Evolutionary conservation across 257 asterid species (phyloP).

Genomic region (Solanum sejunctum): DNA sequence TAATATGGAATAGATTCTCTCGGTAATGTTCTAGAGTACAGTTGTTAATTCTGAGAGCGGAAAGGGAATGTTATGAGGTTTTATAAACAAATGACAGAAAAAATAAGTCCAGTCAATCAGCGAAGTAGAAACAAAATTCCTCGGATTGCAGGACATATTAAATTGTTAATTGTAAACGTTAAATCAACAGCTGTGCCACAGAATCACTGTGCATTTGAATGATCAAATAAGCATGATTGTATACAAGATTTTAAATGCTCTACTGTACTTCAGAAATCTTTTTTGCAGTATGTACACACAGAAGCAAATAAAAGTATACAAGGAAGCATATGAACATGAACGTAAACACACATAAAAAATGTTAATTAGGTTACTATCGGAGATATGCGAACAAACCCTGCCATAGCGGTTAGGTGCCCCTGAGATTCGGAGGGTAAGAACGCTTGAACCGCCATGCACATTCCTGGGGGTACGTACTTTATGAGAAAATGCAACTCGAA

Average conservation of each 20-base stretch:
- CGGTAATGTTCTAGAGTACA: background rate
- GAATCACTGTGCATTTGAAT: background rate
- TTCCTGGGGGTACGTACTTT: constrained; percentile 18
- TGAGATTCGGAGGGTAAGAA: constrained; percentile 46
- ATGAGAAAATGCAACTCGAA: background rate
- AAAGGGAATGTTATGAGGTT: background rate
- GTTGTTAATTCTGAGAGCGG: background rate
- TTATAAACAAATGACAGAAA: background rate
- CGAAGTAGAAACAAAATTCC: background rate
- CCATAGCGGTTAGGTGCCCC: constrained; percentile 37
- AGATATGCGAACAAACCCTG: constrained; percentile 30
- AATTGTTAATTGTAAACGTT: background rate
- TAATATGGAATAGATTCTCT: background rate
- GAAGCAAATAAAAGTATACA: background rate
- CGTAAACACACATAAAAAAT: background rate
- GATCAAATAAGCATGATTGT: background rate
- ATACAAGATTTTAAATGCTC: background rate
- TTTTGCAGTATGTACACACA: background rate
- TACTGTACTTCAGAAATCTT: background rate
- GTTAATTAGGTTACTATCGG: background rate
- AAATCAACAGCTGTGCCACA: background rate
- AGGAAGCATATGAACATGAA: background rate
- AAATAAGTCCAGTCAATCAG: background rate
- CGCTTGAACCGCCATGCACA: constrained; percentile 80
- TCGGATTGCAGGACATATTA: background rate